Conservation (phyloP, 1,139 yeast species). For the Sugiyamaella grinbergsii region DNA sequence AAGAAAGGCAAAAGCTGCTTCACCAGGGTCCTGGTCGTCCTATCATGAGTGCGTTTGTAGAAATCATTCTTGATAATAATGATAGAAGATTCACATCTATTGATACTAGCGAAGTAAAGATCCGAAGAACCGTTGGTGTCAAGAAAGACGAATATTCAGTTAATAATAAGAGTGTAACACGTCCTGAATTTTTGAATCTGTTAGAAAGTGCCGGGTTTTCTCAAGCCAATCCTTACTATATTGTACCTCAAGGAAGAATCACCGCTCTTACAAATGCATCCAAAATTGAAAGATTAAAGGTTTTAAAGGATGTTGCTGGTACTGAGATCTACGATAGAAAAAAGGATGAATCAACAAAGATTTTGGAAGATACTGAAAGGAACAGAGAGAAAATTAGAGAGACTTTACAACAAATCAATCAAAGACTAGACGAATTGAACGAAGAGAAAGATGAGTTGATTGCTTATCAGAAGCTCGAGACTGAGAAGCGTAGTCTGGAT, state of each 20-base stretch:
- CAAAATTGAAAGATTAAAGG: conserved; percentile 73
- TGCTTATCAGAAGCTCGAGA: conserved; percentile 67
- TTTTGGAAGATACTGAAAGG: conserved; percentile 70
- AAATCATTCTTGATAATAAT: conserved; percentile 78
- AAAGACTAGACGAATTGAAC: conserved; percentile 73
- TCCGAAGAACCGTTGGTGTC: conserved; percentile 87
- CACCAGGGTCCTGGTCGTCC: conserved; percentile 80
- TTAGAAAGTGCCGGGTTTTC: conserved; percentile 94
- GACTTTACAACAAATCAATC: conserved; percentile 68
- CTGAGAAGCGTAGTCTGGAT: conserved; percentile 68
- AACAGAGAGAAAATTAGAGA: conserved; percentile 77
- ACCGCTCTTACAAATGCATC: conserved; percentile 81
- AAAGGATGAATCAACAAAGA: conserved; percentile 74
- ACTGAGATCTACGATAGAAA: conserved; percentile 88
- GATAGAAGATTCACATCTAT: conserved; percentile 73
- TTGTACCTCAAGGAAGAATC: conserved; percentile 95
- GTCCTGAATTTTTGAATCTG: conserved; percentile 78
- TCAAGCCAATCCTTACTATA: conserved; percentile 87
- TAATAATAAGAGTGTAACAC: conserved; percentile 75
- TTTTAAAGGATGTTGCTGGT: conserved; percentile 92
- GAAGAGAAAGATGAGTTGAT: conserved; percentile 77
- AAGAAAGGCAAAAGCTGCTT: conserved; percentile 83
- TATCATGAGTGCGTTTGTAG: conserved; percentile 91
- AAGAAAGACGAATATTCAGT: conserved; percentile 84
- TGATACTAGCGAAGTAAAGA: conserved; percentile 64